Evolutionary conservation across 768 basidiomycete species (phyloP).

Genomic region (Leccinum pellstonianum): DNA sequence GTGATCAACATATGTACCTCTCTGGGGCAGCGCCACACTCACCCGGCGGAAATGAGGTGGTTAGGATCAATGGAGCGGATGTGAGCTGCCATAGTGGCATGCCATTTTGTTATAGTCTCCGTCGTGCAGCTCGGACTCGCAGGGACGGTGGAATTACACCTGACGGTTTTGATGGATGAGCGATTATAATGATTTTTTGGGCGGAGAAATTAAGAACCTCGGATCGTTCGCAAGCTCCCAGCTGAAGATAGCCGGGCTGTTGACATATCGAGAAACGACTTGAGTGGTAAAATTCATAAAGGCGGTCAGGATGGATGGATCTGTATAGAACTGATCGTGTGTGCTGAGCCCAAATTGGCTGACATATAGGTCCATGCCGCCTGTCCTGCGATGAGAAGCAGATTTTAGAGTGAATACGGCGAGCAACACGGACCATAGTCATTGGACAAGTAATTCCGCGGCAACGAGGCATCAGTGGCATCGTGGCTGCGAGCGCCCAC

Average conservation of each 20-base stretch:
- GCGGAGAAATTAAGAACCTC: constrained; percentile 36
- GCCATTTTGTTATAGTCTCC: constrained; percentile 57
- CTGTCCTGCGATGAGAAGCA: constrained; percentile 32
- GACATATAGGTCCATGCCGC: constrained; percentile 68
- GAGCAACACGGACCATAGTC: constrained; percentile 50
- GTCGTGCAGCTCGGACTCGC: constrained; percentile 45
- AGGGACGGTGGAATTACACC: constrained; percentile 57
- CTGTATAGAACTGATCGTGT: constrained; percentile 62
- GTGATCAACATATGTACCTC: background rate
- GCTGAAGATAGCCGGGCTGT: constrained; percentile 49
- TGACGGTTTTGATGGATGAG: constrained; percentile 22
- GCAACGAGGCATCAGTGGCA: constrained; percentile 40
- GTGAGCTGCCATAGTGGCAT: constrained; percentile 43
- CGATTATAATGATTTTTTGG: background rate
- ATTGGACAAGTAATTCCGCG: constrained; percentile 58
- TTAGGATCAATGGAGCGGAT: constrained; percentile 54
- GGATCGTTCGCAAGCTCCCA: constrained; percentile 72
- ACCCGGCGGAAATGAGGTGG: constrained; percentile 66
- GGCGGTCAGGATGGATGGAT: constrained; percentile 45
- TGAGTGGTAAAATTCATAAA: constrained; percentile 60
- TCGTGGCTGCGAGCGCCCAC: constrained; percentile 16
- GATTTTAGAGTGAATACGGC: background rate
- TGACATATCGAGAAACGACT: constrained; percentile 54
- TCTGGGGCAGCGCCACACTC: constrained; percentile 17
- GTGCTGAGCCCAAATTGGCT: constrained; percentile 39